phyloP scores from a whole-genome alignment of 139 green algal species.

The Chlorella ohadii region DNA sequence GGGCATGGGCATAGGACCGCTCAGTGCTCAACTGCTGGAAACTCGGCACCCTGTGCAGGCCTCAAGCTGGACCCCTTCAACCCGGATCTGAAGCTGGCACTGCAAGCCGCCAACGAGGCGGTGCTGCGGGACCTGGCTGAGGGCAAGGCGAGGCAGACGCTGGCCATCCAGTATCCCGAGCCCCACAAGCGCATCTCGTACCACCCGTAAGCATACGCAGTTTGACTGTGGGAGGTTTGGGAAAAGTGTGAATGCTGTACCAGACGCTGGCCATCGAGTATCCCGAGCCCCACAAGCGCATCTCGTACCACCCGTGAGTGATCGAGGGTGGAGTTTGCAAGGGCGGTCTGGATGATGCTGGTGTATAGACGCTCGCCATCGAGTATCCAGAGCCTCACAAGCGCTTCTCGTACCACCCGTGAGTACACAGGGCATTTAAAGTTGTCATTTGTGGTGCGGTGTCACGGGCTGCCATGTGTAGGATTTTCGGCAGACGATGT shows the following conservation, averaged over 20 bases:
- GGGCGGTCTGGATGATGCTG: too few species aligned
- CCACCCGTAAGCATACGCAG: conserved; percentile 34
- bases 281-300: conserved; percentile 52
- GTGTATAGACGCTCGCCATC: conserved; percentile 54
- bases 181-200: conserved; percentile 62
- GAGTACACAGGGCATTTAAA: too few species aligned
- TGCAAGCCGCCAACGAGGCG: conserved; percentile 59
- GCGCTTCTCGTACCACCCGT: conserved; percentile 67
- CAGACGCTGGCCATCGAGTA: conserved; percentile 53
- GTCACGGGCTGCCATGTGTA: too few species aligned
- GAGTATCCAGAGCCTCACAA: conserved; percentile 45
- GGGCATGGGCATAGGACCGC: too few species aligned
- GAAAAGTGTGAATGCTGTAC: too few species aligned
- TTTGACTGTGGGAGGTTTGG: too few species aligned
- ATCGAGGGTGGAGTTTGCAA: too few species aligned
- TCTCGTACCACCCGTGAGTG: conserved; percentile 57
- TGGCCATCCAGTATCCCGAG: conserved; percentile 47
- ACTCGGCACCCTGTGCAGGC: conserved; percentile 39
- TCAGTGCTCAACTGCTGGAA: too few species aligned
- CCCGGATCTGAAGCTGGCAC: conserved; percentile 54
- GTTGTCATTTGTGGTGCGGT: too few species aligned
- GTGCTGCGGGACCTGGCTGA: conserved; percentile 34
- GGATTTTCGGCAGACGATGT: too few species aligned
- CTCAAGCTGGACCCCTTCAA: conserved; percentile 67
- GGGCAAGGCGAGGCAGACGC: conserved; percentile 49